Evolutionary conservation across 257 asterid genomes (phyloP).

Genomic region (Voacanga thouarsii): DNA sequence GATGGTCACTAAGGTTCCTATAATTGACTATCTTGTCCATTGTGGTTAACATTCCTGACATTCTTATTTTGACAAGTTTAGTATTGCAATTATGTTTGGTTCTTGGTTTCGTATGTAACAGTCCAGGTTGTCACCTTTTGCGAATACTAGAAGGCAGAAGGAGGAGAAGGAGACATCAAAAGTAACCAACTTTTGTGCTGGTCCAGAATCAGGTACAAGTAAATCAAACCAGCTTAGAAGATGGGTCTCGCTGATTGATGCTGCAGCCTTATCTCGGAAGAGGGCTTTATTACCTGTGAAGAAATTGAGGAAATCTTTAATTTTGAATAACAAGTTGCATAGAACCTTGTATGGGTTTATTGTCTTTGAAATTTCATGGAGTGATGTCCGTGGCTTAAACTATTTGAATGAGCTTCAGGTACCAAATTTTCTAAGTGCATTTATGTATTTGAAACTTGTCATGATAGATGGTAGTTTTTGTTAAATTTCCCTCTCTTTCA

Average conservation of each 20-base stretch:
- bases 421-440: constrained; percentile 14
- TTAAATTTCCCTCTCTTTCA: constrained; percentile 1
- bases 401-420: constrained; percentile 98
- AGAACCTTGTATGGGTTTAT: constrained; percentile 91
- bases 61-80: not conserved
- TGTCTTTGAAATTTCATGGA: constrained; percentile 89
- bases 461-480: not conserved
- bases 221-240: constrained; percentile 42
- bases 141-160: constrained; percentile 67
- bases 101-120: constrained; percentile 33
- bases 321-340: constrained; percentile 75
- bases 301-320: constrained; percentile 69
- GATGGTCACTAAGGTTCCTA: constrained; percentile 93
- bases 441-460: constrained; percentile 1
- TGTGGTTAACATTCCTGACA: not conserved
- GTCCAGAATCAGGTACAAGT: constrained; percentile 38
- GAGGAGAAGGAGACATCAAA: constrained; percentile 39
- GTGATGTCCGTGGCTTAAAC: constrained; percentile 81
- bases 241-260: constrained; percentile 76
- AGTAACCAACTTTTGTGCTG: constrained; percentile 31
- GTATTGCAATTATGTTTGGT: not conserved
- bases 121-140: constrained; percentile 97
- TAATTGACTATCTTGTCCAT: not conserved
- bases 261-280: constrained; percentile 64
- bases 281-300: constrained; percentile 88